Conservation (phyloP, 225 moss, liverwort and hornwort species). For the Takakia lepidozioides region DNA sequence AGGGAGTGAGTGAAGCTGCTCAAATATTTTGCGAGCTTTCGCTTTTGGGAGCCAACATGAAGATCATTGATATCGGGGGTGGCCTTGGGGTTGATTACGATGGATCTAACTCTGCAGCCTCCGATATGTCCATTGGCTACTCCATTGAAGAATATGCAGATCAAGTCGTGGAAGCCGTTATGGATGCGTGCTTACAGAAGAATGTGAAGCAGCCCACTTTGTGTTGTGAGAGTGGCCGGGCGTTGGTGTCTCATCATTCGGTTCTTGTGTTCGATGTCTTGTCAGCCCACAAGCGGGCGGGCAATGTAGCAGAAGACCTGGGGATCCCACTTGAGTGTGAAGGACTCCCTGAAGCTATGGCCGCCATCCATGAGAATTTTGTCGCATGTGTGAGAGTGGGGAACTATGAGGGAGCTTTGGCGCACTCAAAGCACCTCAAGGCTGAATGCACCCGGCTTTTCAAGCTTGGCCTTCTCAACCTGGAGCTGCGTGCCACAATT, state of each 20-base stretch:
- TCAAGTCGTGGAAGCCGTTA: constrained; percentile 34
- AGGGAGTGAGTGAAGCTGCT: constrained; percentile 47
- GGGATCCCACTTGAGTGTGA: constrained; percentile 23
- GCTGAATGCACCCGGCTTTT: constrained; percentile 36
- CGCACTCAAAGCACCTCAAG: constrained; percentile 22
- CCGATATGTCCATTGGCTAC: constrained; percentile 38
- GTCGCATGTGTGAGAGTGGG: constrained; percentile 10
- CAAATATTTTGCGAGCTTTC: constrained; percentile 50
- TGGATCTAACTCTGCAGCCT: constrained; percentile 25
- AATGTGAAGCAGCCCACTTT: constrained; percentile 30
- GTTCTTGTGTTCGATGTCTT: constrained; percentile 45
- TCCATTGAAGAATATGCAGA: constrained; percentile 37
- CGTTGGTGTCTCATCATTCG: constrained; percentile 41
- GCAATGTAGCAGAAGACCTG: constrained; percentile 18
- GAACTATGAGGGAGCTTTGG: constrained; percentile 24
- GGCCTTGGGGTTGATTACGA: constrained; percentile 51
- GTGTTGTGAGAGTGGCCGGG: constrained; percentile 42
- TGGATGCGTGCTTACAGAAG: constrained; percentile 29
- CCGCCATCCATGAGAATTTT: constrained; percentile 15
- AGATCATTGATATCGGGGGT: constrained; percentile 43
- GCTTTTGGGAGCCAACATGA: constrained; percentile 44
- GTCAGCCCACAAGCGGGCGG: constrained; percentile 14
- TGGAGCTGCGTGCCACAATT: constrained; percentile 30
- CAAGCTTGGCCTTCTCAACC: constrained; percentile 22
- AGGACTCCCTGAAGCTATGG: constrained; percentile 25